Conservation (phyloP, 2,329 filamentous ascomycete genomes). For the Raffaelea ambrosiae region DNA sequence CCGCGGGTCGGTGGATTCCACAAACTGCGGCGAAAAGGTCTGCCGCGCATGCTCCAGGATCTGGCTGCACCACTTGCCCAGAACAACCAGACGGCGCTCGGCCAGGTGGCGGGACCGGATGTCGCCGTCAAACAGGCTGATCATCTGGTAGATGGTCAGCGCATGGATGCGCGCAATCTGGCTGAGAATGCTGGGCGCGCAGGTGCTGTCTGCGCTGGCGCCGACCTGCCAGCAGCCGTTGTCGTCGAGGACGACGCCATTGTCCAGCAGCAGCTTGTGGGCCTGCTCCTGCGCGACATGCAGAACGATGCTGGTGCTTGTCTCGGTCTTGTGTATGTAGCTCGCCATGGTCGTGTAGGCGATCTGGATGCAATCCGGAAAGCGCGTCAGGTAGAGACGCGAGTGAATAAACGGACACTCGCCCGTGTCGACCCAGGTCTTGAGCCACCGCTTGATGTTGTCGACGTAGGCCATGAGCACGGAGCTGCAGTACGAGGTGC, state of each 20-base stretch:
- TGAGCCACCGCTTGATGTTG: slow-evolving; percentile 16
- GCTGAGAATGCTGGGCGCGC: slow-evolving; percentile 1
- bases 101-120: slow-evolving; percentile 30
- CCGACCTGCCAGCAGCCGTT: slow-evolving; percentile 1
- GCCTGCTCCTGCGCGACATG: slow-evolving; percentile 14
- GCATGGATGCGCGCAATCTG: slow-evolving; percentile 37
- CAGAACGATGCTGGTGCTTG: slow-evolving; percentile 10
- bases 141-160: slow-evolving; percentile 39
- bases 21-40: background rate
- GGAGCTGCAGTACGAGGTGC: background rate
- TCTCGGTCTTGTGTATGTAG: slow-evolving; percentile 13
- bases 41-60: background rate
- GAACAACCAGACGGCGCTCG: slow-evolving; percentile 20
- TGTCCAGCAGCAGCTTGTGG: background rate
- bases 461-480: slow-evolving; percentile 9
- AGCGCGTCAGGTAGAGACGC: slow-evolving; percentile 17
- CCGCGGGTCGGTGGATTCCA: background rate
- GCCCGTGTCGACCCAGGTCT: slow-evolving; percentile 19
- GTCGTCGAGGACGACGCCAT: background rate
- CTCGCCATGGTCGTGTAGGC: slow-evolving; percentile 18
- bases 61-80: slow-evolving; percentile 1
- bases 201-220: background rate
- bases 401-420: slow-evolving; percentile 23
- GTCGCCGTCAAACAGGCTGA: slow-evolving; percentile 42
- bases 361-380: slow-evolving; percentile 20